phyloP scores from a whole-genome alignment of 768 basidiomycete genomes.

The Tricholoma bakamatsutake region DNA sequence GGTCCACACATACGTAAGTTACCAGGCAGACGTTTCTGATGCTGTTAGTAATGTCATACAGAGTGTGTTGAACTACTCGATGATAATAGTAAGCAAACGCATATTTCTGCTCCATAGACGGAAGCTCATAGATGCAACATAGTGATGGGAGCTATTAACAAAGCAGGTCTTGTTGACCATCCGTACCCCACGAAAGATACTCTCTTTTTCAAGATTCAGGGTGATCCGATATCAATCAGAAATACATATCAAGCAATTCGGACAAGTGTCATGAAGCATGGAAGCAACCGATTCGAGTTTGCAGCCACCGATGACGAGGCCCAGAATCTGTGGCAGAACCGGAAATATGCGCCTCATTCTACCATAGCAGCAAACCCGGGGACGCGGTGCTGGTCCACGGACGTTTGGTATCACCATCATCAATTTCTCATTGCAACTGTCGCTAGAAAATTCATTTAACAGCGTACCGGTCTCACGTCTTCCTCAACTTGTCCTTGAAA shows the following conservation, averaged over 20 bases:
- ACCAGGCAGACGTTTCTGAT: neutral
- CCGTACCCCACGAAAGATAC: conserved; percentile 71
- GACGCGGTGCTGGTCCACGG: conserved; percentile 75
- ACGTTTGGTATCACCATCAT: conserved; percentile 63
- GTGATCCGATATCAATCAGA: conserved; percentile 52
- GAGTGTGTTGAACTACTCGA: conserved; percentile 90
- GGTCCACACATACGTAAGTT: conserved; percentile 71
- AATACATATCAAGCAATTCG: conserved; percentile 55
- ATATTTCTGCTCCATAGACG: neutral
- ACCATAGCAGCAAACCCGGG: conserved; percentile 62
- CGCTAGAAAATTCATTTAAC: neutral
- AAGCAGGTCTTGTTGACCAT: conserved; percentile 50
- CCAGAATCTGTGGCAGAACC: conserved; percentile 73
- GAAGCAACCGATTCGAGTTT: conserved; percentile 63
- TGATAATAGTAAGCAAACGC: conserved; percentile 46
- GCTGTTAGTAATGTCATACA: conserved; percentile 17
- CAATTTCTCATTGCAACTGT: neutral
- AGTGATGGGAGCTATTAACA: conserved; percentile 80
- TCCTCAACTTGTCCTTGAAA: conserved; percentile 68
- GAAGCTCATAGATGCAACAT: neutral
- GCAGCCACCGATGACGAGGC: conserved; percentile 73
- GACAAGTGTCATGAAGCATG: conserved; percentile 59
- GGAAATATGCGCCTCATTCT: conserved; percentile 79
- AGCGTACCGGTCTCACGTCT: conserved; percentile 69
- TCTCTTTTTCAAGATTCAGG: conserved; percentile 91